Evolutionary conservation across 2,329 filamentous ascomycete species (phyloP), one percentile per base, ranked within the genome.

Genomic region (Calonectria pteridis): DNA sequence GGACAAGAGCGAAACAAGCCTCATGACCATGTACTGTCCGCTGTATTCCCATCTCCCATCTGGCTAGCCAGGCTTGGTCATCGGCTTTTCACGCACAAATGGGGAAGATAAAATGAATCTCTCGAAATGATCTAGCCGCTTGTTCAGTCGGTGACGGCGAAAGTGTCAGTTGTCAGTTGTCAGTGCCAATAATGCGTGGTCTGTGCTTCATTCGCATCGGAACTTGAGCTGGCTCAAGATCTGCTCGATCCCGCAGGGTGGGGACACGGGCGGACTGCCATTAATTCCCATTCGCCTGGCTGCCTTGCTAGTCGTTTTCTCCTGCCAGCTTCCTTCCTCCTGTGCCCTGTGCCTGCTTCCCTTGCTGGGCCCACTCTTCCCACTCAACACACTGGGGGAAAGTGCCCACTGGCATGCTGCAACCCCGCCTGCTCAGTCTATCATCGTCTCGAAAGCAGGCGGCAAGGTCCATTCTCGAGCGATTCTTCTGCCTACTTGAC

Each of bases 141-240:
- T 18, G n/a, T 28, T 35, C 55, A 62, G n/a, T 40, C 16, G 33
- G 33, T 28, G 55, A 37, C 35, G 31, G 35, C 37, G 11, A 46
- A 23, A 59, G 59, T 55, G 63, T 67, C 64, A 63, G 40, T 46
- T 63, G 67, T 40, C 51, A 64, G 63, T 69, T 35, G 50, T 26
- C 51, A 58, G 29, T 58, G 53, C 53, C 29, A 58, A 58, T 28
- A 69, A 62, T 65, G 13, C n/a, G 46, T 77, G 77, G 76, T 62
- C 77, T 53, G 78, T 79, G 78, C 77, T 35, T 35, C n/a, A 40
- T 67, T 31, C 18, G 43, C 69, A 77, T 79, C 73, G 71, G 75
- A 69, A 68, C 67, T 69, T 73, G 67, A 43, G 71, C 55, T 76
- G 76, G 73, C 65, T 72, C 66, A 40, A 79, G 77, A 79, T 79